These are phyloP conservation scores for Zalaria sp. DNA, from an alignment of 2,329 filamentous ascomycete genomes.

Conservation along the genomic window DNA sequence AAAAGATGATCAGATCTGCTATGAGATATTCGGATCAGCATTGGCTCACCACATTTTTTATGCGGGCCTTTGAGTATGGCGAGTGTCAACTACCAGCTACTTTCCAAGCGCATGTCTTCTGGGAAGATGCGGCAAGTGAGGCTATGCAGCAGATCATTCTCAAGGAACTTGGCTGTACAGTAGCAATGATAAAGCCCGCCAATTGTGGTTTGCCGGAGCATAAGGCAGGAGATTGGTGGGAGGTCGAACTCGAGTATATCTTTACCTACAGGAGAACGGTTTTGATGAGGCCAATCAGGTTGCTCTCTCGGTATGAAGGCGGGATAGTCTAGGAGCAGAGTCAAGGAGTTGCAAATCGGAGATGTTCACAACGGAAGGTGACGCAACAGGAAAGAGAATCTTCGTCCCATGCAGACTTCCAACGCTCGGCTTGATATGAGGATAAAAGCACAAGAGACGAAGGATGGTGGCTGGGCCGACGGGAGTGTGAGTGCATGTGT, in stretches of 20 bases:
- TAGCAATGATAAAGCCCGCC: conserved; percentile 9
- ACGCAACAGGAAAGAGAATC: no score
- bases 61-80: conserved; percentile 42
- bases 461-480: no score
- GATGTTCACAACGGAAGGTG: no score
- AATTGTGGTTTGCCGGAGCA: conserved; percentile 6
- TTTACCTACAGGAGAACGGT: conserved; percentile 20
- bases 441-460: no score
- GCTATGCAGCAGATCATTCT: conserved; percentile 1
- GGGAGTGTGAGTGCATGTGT: no score
- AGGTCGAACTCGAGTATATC: conserved; percentile 23
- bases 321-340: background rate
- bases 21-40: conserved; percentile 23
- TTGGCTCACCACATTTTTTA: conserved; percentile 41
- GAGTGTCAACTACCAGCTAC: conserved; percentile 37
- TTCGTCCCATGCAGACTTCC: no score
- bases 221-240: conserved; percentile 31
- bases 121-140: background rate
- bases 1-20: conserved; percentile 26
- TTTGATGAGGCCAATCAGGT: conserved; percentile 21
- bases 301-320: conserved; percentile 15
- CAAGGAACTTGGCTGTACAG: conserved; percentile 11
- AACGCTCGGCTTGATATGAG: no score
- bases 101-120: conserved; percentile 21
- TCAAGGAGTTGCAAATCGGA: background rate